Percentiles rank a stretch among this genome's conserved stretches.
phyloP scores from a whole-genome alignment of 1,284 basidiomycete genomes.

The Pisolithus thermaeus region DNA sequence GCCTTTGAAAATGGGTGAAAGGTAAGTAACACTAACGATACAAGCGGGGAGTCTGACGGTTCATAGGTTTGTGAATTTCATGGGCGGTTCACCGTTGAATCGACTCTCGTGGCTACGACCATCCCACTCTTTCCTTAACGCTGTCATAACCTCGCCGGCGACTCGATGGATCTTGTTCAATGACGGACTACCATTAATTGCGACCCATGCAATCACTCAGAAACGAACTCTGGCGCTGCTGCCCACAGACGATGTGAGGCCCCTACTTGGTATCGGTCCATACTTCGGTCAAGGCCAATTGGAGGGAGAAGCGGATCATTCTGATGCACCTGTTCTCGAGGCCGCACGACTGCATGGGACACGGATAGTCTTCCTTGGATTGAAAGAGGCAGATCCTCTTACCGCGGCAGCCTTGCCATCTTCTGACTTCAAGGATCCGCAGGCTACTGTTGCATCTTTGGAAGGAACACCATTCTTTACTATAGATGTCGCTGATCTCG shows the following conservation, averaged over 20 bases:
- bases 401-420: slow-evolving; percentile 49
- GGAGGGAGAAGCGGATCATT: slow-evolving; percentile 38
- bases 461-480: slow-evolving; percentile 77
- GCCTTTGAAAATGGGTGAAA: slow-evolving; percentile 24
- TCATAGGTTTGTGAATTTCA: slow-evolving; percentile 24
- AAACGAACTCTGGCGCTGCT: slow-evolving; percentile 44
- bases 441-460: slow-evolving; percentile 49
- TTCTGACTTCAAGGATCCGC: slow-evolving; percentile 51
- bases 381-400: slow-evolving; percentile 58
- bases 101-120: slow-evolving; percentile 81
- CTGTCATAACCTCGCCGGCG: slow-evolving; percentile 49
- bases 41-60: not conserved
- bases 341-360: slow-evolving; percentile 56
- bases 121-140: slow-evolving; percentile 67
- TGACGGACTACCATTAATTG: slow-evolving; percentile 56
- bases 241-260: slow-evolving; percentile 47
- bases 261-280: slow-evolving; percentile 40
- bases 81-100: slow-evolving; percentile 72
- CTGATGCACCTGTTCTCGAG: slow-evolving; percentile 46
- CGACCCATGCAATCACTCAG: slow-evolving; percentile 26
- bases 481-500: slow-evolving; percentile 60
- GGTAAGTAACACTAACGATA: slow-evolving; percentile 16
- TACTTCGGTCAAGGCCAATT: slow-evolving; percentile 64
- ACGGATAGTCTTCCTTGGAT: slow-evolving; percentile 67
- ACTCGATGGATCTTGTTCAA: slow-evolving; percentile 76